Evolutionary conservation across 2,329 filamentous ascomycete species (phyloP), one percentile per base, ranked within the genome.

Genomic region (Aspergillus sp.): DNA sequence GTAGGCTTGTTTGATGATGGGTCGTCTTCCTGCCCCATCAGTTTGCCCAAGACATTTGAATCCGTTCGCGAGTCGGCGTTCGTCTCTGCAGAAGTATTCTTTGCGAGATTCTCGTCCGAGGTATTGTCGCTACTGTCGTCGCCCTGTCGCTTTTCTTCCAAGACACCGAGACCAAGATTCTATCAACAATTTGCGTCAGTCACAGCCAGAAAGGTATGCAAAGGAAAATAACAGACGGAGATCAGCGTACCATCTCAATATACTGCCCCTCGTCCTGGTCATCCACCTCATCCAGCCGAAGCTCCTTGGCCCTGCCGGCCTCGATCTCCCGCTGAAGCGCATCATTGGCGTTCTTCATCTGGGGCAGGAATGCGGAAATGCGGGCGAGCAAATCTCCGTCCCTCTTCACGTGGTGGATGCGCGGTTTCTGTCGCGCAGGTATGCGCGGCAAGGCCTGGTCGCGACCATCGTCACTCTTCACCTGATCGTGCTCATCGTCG

Each of bases 121-220:
- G 54, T 58, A 3, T 65, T 62, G 6, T 54, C 54, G 38, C 56
- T 62, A 3, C 56, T 62, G 4, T 54, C 54, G 8, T 59, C 53
- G 13, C 60, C 63, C 17, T 50, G 57, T 4, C 57, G 62, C 49
- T 70, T 70, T 53, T 76, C 73, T 60, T 74, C 71, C 17, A 77
- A 59, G 5, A 77, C 75, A 9, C 75, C 75, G 10, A 77, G 58
- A 5, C 74, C 73, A 44, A 77, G 64, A 52, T 77, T 71, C 72
- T 74, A 38, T 43, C 53, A 35, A 47, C 14, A 3, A 46, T 30
- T 11, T 49, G 40, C 33, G 36, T 32, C 20, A 42, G 50, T 24
- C 11, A 42, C 19, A 22, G 22, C 22, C 22, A 22, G 22, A n/a
- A n/a, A 2, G 13, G 40, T n/a, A 42, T n/a, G 10, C 13, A 42